phyloP scores from a whole-genome alignment of 441 rosid species.

The Brassica hybrid region DNA sequence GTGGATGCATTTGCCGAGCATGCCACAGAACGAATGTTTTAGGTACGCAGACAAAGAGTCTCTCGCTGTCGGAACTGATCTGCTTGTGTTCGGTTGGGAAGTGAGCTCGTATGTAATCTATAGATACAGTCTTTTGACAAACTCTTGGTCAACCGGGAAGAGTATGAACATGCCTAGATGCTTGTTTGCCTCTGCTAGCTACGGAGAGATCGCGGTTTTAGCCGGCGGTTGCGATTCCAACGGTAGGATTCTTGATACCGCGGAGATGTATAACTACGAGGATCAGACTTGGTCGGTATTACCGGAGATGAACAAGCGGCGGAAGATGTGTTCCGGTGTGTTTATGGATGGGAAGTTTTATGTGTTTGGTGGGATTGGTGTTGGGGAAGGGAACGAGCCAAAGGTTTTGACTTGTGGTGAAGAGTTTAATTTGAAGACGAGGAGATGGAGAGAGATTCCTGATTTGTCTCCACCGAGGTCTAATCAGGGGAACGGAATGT shows the following conservation, averaged over 20 bases:
- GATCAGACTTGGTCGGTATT: conserved; percentile 63
- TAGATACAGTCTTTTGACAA: conserved; percentile 65
- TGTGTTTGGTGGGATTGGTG: no score
- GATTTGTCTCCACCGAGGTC: conserved; percentile 60
- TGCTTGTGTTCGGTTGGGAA: conserved; percentile 84
- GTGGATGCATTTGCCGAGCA: conserved; percentile 75
- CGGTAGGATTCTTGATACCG: conserved; percentile 60
- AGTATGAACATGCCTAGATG: conserved; percentile 75
- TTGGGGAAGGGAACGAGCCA: conserved; percentile 45
- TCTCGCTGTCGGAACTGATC: conserved; percentile 77
- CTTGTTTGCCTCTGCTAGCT: conserved; percentile 79
- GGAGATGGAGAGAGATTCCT: conserved; percentile 64
- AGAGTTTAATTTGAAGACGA: conserved; percentile 61
- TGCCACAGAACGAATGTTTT: conserved; percentile 67
- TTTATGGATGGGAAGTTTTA: conserved; percentile 82
- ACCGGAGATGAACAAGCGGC: conserved; percentile 64
- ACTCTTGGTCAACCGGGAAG: conserved; percentile 69
- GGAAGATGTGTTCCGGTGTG: conserved; percentile 81
- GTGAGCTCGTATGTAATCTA: conserved; percentile 54
- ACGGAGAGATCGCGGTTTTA: conserved; percentile 66
- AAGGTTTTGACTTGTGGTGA: conserved; percentile 64
- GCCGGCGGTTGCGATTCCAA: conserved; percentile 79
- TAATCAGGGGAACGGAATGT: conserved; percentile 39
- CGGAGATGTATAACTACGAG: conserved; percentile 73
- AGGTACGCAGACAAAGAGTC: conserved; percentile 79